Evolutionary conservation across 1,139 yeast genomes (phyloP).

Genomic region (Pichia sp.): DNA sequence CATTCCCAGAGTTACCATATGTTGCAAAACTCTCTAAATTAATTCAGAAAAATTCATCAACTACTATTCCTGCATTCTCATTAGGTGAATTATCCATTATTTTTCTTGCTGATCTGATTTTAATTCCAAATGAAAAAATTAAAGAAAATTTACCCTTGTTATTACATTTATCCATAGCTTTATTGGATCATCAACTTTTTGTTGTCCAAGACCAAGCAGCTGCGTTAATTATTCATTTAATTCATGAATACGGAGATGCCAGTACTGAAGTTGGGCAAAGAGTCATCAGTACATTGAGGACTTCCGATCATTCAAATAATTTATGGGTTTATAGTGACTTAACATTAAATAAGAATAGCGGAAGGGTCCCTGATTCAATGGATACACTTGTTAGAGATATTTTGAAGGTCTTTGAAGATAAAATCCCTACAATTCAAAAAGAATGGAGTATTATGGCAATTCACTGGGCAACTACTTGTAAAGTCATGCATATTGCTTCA

Average conservation of each 20-base stretch:
- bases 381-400: slow-evolving; percentile 66
- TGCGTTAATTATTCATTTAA: slow-evolving; percentile 64
- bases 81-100: slow-evolving; percentile 83
- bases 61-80: slow-evolving; percentile 65
- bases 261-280: slow-evolving; percentile 48
- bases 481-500: slow-evolving; percentile 95
- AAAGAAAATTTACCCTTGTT: slow-evolving; percentile 61
- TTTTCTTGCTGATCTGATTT: slow-evolving; percentile 71
- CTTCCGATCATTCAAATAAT: slow-evolving; percentile 36
- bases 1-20: slow-evolving; percentile 47
- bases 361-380: slow-evolving; percentile 85
- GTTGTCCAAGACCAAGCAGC: slow-evolving; percentile 83
- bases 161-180: slow-evolving; percentile 72
- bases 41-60: slow-evolving; percentile 45
- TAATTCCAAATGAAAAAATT: slow-evolving; percentile 54
- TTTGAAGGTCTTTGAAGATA: slow-evolving; percentile 47
- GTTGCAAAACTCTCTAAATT: slow-evolving; percentile 63
- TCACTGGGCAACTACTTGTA: slow-evolving; percentile 95
- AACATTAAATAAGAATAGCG: slow-evolving; percentile 69
- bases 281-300: slow-evolving; percentile 49
- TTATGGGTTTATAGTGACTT: slow-evolving; percentile 89
- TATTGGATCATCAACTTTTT: slow-evolving; percentile 80
- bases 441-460: slow-evolving; percentile 84
- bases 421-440: slow-evolving; percentile 46
- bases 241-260: slow-evolving; percentile 54